Evolutionary conservation across 805 yeast species (phyloP).

Genomic region (Candida quercuum): DNA sequence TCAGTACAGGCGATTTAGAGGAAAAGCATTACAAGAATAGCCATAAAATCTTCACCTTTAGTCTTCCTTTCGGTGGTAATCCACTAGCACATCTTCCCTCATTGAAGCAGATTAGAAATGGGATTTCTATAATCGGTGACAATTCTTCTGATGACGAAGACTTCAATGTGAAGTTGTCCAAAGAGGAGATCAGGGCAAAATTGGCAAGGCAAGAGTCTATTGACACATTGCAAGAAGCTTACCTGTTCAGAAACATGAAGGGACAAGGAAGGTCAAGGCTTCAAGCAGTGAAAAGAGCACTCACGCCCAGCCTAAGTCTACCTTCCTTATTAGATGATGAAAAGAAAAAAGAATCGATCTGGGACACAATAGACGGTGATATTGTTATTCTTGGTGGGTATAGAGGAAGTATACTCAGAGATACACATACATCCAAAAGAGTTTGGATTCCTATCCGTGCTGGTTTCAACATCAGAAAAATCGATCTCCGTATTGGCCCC

Average conservation of each 20-base stretch:
- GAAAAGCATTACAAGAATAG: constrained; percentile 14
- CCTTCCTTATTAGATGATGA: constrained; percentile 16
- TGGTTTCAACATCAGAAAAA: constrained; percentile 67
- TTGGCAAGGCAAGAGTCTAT: constrained; percentile 50
- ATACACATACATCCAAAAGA: constrained; percentile 53
- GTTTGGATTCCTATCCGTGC: constrained; percentile 89
- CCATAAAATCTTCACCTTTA: constrained; percentile 31
- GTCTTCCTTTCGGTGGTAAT: constrained; percentile 34
- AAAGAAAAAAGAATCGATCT: constrained; percentile 33
- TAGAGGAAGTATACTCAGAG: constrained; percentile 75
- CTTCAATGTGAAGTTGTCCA: constrained; percentile 5
- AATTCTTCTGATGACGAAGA: constrained; percentile 10
- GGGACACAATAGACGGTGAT: constrained; percentile 67
- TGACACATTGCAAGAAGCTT: constrained; percentile 59
- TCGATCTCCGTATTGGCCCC: constrained; percentile 72
- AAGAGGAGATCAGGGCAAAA: constrained; percentile 25
- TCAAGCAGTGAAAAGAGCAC: constrained; percentile 61
- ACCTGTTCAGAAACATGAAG: constrained; percentile 43
- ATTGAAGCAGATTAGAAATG: constrained; percentile 11
- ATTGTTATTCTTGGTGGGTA: constrained; percentile 83
- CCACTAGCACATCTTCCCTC: constrained; percentile 21
- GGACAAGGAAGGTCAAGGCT: constrained; percentile 63
- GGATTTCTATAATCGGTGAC: constrained; percentile 17
- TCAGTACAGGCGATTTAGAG: constrained; percentile 17
- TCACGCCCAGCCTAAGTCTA: constrained; percentile 40